Percentiles rank a stretch among this genome's conserved stretches.
Evolutionary conservation across 2,329 filamentous ascomycete species (phyloP).

Genomic region (Penicillium oxalicum): DNA sequence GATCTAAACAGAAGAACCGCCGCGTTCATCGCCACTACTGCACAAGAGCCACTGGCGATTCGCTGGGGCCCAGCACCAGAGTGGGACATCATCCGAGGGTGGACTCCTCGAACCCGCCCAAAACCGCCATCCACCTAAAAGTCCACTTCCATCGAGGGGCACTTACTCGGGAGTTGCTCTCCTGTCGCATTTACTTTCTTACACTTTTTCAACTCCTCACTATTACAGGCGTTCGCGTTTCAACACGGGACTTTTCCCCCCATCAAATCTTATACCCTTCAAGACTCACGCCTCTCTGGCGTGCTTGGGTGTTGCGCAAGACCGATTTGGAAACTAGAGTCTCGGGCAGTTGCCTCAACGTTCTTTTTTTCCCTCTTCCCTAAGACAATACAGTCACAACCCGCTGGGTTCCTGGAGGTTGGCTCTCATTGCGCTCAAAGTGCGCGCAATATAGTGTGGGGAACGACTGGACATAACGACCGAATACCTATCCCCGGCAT

Average conservation of each 20-base stretch:
- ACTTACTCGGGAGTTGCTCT: conserved; percentile 34
- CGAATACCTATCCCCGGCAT: not conserved
- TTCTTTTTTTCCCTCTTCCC: not conserved
- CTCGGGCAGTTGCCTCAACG: conserved; percentile 2
- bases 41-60: conserved; percentile 17
- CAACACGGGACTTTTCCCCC: conserved; percentile 42
- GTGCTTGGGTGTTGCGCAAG: conserved; percentile 35
- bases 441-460: not conserved
- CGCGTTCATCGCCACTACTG: conserved; percentile 23
- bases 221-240: conserved; percentile 45
- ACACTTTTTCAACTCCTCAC: conserved; percentile 39
- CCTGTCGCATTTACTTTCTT: conserved; percentile 37
- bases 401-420: no score
- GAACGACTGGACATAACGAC: not conserved
- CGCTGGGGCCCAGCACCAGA: conserved; percentile 22
- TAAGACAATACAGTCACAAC: conserved; percentile 9
- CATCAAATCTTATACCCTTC: conserved; percentile 37
- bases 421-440: no score
- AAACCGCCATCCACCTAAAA: conserved; percentile 28
- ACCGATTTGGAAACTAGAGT: conserved; percentile 36
- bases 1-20: conserved; percentile 4
- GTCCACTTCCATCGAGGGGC: conserved; percentile 48
- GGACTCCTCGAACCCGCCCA: conserved; percentile 29
- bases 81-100: conserved; percentile 36
- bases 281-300: conserved; percentile 44